Evolutionary conservation across 2,329 filamentous ascomycete genomes (phyloP), one percentile per base, ranked within the genome.

Genomic region (Lithohypha guttulata): DNA sequence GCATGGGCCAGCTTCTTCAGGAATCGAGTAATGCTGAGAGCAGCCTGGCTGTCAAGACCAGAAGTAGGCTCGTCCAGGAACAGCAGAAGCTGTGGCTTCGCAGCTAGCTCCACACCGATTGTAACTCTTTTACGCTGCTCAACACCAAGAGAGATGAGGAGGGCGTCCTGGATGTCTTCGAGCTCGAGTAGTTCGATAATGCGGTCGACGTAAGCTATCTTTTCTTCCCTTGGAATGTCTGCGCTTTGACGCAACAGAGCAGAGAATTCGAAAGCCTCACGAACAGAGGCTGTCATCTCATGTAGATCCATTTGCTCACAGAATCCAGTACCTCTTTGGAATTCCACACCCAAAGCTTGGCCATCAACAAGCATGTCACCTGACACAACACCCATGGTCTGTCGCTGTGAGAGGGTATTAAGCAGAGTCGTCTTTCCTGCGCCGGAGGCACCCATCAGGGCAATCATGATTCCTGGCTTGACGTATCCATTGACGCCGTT

Each of bases 391-490:
- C 80, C 78, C 39, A 66, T 69, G 11, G 65, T 77, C 55, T 85
- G 79, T 2, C 84, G 73, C 53, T 87, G 81, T 0, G 82, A 77
- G 2, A 83, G 61, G 0, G 81, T 84, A 57, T 91, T 86, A 13
- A 93, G 67, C 0, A 93, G 64, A 0, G 84, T 91, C 0, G 83
- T 87, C 61, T 93, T 93, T 9, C 84, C 85, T 6, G 85, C 84
- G 29, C 82, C 83, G 3, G 76, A 84, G 2, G 81, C 81, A 39
- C 85, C 85, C 68, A 91, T 84, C 1, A 93, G 64, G 0, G 84
- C 84, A 29, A 84, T 77, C 72, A 93, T 78, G 13, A 81, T 61
- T 13, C 84, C 84, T 1, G 84, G 84, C 53, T 85, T 86, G 1
- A 77, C 83, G 49, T 83, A 89, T 1, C 84, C 84, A 42, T 69